Evolutionary conservation across 129 eudicot genomes (phyloP), one percentile per base, ranked within the genome.

Genomic region (Apium graveolens): DNA sequence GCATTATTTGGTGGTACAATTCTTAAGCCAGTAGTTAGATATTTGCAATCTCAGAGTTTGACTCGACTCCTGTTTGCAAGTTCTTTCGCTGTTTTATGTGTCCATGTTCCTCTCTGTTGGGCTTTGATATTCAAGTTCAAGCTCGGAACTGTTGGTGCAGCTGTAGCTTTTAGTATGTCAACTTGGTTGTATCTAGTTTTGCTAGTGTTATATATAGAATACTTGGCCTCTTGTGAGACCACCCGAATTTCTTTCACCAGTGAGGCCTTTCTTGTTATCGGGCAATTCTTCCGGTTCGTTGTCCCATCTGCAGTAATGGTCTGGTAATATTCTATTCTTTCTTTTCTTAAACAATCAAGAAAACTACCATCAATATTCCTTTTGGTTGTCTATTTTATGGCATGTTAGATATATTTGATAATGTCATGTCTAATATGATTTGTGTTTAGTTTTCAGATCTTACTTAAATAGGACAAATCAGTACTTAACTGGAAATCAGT

Each of bases 31-130:
- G 70, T 90, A 6, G 86, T 89, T 76, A 83, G 97, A 24, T 92
- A 80, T 46, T 78, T 92, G 76, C 96, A 90, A 75, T 82, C 84
- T 14, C 96, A 92, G 85, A 88, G 93, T 75, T 27, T 90, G 57
- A 84, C 86, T 32, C 62, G 71, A 27, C 93, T 96, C 3, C 82
- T 92, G 90, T 80, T 90, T 7, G 38, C 81, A 78, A 86, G 85
- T 76, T 81, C 96, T 5, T 14, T 78, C 42, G 78, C 78, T 11
- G 84, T 75, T 78, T 83, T 90, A 35, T 80, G 82, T 51, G 65
- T 92, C 66, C 96, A 92, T 49, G 80, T 88, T 18, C 93, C 90
- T 32, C 75, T 92, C 43, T 90, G 88, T 81, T 92, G 97, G 97
- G 86, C 80, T 43, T 73, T 90, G 17, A 81, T 88, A 51, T 90